Conservation (phyloP, 805 yeast genomes). For the Torulaspora franciscae region DNA sequence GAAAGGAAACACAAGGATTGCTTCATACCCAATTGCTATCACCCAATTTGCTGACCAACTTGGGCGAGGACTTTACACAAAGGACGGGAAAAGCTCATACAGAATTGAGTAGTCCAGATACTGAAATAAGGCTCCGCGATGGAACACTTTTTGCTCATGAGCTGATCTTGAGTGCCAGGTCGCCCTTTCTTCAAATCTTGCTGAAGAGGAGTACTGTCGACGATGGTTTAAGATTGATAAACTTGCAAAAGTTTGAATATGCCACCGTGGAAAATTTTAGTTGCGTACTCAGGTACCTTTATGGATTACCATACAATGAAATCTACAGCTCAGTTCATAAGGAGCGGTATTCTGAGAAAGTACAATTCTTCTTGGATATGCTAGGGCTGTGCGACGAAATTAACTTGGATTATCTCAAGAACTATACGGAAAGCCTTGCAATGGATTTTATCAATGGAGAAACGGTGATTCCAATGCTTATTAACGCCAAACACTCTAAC, state of each 20-base stretch:
- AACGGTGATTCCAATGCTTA: constrained; percentile 53
- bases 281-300: constrained; percentile 49
- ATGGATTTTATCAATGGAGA: constrained; percentile 53
- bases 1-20: not conserved
- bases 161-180: constrained; percentile 49
- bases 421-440: constrained; percentile 55
- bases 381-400: constrained; percentile 61
- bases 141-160: constrained; percentile 46
- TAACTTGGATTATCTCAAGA: constrained; percentile 53
- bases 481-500: constrained; percentile 47
- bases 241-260: constrained; percentile 41
- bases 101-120: constrained; percentile 35
- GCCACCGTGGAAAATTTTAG: constrained; percentile 39
- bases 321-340: constrained; percentile 22
- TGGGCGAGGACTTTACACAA: not conserved
- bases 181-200: constrained; percentile 59
- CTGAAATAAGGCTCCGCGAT: constrained; percentile 44
- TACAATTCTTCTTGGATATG: constrained; percentile 45
- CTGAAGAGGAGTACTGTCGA: constrained; percentile 51
- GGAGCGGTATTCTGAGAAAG: constrained; percentile 10
- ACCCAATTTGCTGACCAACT: no score
- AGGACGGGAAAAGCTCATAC: not conserved
- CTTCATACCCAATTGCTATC: no score
- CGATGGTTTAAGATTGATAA: constrained; percentile 23
- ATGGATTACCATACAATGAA: constrained; percentile 41